Evolutionary conservation across 371 early-diverging fungal species (phyloP).

Genomic region (Apophysomyces ossiformis): DNA sequence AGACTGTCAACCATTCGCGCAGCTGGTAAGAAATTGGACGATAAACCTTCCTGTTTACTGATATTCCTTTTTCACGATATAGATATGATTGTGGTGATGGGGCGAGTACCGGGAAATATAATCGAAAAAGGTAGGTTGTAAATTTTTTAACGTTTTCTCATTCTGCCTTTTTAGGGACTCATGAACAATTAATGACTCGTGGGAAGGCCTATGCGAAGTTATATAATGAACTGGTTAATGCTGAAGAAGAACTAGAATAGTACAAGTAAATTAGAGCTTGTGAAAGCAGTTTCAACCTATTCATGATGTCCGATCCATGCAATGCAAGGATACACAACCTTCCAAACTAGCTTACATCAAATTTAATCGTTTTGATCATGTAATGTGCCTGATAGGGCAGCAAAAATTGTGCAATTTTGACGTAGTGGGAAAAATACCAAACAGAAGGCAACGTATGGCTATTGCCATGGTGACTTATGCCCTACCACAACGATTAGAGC

Average conservation of each 20-base stretch:
- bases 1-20: constrained; percentile 71
- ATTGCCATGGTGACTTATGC: too few species aligned
- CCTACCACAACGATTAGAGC: too few species aligned
- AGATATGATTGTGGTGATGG: constrained; percentile 71
- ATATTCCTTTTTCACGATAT: neutral
- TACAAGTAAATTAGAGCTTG: neutral
- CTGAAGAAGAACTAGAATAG: constrained; percentile 7
- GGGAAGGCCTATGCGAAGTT: constrained; percentile 57
- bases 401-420: too few species aligned
- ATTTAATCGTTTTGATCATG: too few species aligned
- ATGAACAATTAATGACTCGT: constrained; percentile 56
- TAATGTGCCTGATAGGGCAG: too few species aligned
- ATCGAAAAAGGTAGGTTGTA: constrained; percentile 56
- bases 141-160: neutral
- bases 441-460: too few species aligned
- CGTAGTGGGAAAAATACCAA: too few species aligned
- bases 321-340: too few species aligned
- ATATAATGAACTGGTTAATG: constrained; percentile 46
- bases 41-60: neutral
- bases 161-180: constrained; percentile 41
- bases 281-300: too few species aligned
- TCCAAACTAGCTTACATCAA: too few species aligned
- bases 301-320: too few species aligned
- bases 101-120: constrained; percentile 62
- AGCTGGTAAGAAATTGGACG: constrained; percentile 47